Conservation (phyloP, 495 filamentous ascomycete species). For the Neurospora sp. region DNA sequence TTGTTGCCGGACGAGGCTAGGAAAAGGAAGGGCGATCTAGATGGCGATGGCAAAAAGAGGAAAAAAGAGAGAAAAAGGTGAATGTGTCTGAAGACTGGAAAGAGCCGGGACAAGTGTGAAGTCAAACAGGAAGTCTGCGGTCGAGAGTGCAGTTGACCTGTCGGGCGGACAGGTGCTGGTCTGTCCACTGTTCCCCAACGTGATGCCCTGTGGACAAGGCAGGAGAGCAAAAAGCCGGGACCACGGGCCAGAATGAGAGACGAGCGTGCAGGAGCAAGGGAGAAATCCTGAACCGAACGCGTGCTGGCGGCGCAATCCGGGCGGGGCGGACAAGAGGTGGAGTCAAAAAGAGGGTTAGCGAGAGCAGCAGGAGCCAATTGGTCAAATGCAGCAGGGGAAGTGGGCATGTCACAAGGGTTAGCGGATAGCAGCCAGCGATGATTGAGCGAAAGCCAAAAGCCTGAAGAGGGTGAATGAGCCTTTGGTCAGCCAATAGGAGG, state of each 20-base stretch:
- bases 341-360: neutral
- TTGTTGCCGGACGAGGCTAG: constrained; percentile 1
- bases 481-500: constrained; percentile 12
- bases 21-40: constrained; percentile 35
- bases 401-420: constrained; percentile 17
- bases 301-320: neutral
- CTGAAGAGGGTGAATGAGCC: constrained; percentile 9
- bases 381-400: constrained; percentile 19
- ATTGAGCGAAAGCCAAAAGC: constrained; percentile 18
- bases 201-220: too few species aligned
- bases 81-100: constrained; percentile 14
- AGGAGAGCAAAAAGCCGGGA: neutral
- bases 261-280: neutral
- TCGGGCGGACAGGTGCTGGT: neutral
- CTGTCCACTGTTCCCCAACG: too few species aligned
- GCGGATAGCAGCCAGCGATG: constrained; percentile 25
- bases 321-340: neutral
- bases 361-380: constrained; percentile 13
- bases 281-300: neutral
- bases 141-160: neutral
- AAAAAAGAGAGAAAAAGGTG: constrained; percentile 21
- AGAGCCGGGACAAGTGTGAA: neutral
- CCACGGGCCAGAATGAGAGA: neutral
- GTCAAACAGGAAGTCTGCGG: neutral
- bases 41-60: constrained; percentile 22